A percentile compares a stretch with the other conserved stretches of the same genome.
Evolutionary conservation across 2,329 filamentous ascomycete genomes (phyloP).

Genomic region (Claviceps sp.): DNA sequence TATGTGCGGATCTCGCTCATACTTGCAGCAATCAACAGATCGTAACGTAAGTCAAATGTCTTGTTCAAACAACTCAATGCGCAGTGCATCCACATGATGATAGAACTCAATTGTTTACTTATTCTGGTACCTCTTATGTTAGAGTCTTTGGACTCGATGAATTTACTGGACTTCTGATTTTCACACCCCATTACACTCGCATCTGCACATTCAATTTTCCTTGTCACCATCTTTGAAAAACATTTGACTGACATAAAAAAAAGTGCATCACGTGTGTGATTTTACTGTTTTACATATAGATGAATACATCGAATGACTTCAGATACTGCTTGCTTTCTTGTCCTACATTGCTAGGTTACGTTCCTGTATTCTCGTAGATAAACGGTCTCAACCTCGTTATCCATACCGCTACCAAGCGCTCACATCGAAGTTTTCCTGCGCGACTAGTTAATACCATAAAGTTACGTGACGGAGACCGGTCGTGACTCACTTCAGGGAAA

Average conservation of each 20-base stretch:
- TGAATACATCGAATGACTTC: slow-evolving; percentile 2
- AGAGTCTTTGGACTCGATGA: slow-evolving; percentile 59
- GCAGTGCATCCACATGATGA: slow-evolving; percentile 49
- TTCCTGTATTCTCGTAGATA: neutral
- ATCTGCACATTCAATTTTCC: neutral
- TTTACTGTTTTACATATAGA: slow-evolving; percentile 10
- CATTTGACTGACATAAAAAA: slow-evolving; percentile 2
- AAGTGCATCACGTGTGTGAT: slow-evolving; percentile 1
- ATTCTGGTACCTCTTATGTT: slow-evolving; percentile 99
- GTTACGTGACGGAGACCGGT: neutral
- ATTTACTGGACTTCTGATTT: slow-evolving; percentile 76
- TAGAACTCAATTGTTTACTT: slow-evolving; percentile 41
- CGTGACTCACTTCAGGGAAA: slow-evolving; percentile 65
- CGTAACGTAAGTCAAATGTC: slow-evolving; percentile 5
- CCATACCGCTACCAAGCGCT: slow-evolving; percentile 57
- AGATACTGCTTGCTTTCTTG: slow-evolving; percentile 1
- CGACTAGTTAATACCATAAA: slow-evolving; percentile 16
- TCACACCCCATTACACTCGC: slow-evolving; percentile 7
- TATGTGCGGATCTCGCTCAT: neutral
- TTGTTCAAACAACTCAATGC: neutral
- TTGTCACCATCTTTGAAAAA: slow-evolving; percentile 1
- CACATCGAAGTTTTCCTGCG: slow-evolving; percentile 84
- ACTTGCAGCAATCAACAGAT: neutral
- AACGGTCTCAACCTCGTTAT: neutral
- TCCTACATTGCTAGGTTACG: slow-evolving; percentile 6